Percentiles rank a stretch among this genome's conserved stretches.
Evolutionary conservation across 2,329 filamentous ascomycete genomes (phyloP).

Genomic region (Aspergillus pseudoterreus): DNA sequence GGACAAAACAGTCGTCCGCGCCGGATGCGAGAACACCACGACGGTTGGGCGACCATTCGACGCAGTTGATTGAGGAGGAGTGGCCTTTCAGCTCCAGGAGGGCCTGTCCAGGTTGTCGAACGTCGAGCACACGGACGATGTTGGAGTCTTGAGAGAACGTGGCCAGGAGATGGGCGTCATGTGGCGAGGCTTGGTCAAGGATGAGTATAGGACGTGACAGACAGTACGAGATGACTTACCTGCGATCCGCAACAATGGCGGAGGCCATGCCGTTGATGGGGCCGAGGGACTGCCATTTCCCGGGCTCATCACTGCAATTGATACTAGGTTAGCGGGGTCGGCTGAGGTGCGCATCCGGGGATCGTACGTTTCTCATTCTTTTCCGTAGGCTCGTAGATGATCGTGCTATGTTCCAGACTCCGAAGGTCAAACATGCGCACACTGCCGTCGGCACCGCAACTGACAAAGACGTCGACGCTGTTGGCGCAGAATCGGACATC

Average conservation of each 20-base stretch:
- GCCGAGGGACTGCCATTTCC: slow-evolving; percentile 66
- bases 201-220: neutral
- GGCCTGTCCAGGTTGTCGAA: slow-evolving; percentile 92
- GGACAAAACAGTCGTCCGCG: slow-evolving; percentile 83
- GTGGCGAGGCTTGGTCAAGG: slow-evolving; percentile 68
- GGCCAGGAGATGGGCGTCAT: slow-evolving; percentile 92
- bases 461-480: slow-evolving; percentile 97
- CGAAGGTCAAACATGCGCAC: slow-evolving; percentile 98
- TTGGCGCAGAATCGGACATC: slow-evolving; percentile 98
- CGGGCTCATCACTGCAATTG: slow-evolving; percentile 42
- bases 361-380: slow-evolving; percentile 67
- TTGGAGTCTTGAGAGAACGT: slow-evolving; percentile 94
- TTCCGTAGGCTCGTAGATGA: slow-evolving; percentile 95
- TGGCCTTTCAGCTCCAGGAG: slow-evolving; percentile 91
- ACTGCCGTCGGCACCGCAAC: slow-evolving; percentile 94
- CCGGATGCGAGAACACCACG: slow-evolving; percentile 88
- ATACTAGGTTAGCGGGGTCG: neutral
- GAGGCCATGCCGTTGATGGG: slow-evolving; percentile 62
- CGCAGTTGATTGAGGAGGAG: slow-evolving; percentile 77
- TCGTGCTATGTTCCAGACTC: slow-evolving; percentile 95
- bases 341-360: no score
- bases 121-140: slow-evolving; percentile 89
- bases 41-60: slow-evolving; percentile 90
- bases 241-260: slow-evolving; percentile 45
- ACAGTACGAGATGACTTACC: slow-evolving; percentile 27